Base-by-base conservation (phyloP, 2,329 filamentous ascomycete genomes). In the Bisporella sp. region DNA sequence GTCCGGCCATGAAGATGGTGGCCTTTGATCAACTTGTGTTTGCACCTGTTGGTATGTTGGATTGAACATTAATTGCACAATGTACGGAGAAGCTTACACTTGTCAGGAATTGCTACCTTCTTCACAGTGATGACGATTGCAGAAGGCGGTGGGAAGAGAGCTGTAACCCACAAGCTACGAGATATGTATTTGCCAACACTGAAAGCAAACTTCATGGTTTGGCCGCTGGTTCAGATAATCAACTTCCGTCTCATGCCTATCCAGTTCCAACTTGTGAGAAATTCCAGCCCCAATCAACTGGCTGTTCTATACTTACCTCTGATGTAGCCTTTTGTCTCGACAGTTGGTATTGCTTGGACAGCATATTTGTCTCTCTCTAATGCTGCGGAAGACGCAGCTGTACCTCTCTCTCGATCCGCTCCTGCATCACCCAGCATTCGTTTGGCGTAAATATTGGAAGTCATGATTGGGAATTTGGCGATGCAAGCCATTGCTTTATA, bases 101-200 rank as follows among this genome's bases (percentile, higher is more conserved):
- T 55, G 57, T 11, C 57, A 82, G 79, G 88, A 72, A 79, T 99
- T 50, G 87, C 79, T 11, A 77, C 80, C 59, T 99, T 99, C 75
- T 99, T 97, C 68, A 90, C 88, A 1, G 92, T 85, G 70, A 97
- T 99, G 92, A 97, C 93, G 0, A 70, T 97, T 12, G 88, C 92
- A 9, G 93, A 99, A 71, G 93, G 93, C 30, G 93, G 93, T 51
- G 89, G 90, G 32, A 82, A 80, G 62, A 78, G 87, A 53, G 91
- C 88, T 6, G 77, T 99, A 46, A 72, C 77, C 54, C 79, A 84
- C 66, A 99, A 99, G 75, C 84, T 99, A 61, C 80, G 87, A 63
- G 92, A 96, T 65, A 91, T 97, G 71, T 99, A 96, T 67, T 69
- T 96, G 51, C 90, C 92, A 11, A 92, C 93, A 6, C 75, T 99